A percentile compares a stretch with the other conserved stretches of the same genome.
phyloP scores from a whole-genome alignment of 2,329 filamentous ascomycete genomes.

The Torrubiella hemipterigena region DNA sequence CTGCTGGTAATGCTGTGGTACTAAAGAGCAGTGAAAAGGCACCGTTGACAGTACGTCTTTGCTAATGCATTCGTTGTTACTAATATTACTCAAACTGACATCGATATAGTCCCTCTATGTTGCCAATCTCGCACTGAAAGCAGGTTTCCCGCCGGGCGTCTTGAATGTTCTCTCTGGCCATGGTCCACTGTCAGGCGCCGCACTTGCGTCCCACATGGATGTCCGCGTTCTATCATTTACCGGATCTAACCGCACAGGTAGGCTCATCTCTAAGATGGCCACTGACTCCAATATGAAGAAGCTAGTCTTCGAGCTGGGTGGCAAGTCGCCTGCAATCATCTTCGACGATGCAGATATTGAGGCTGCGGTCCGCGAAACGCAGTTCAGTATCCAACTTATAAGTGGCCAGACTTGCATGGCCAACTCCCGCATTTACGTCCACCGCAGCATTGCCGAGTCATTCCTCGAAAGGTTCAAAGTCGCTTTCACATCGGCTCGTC shows the following conservation, averaged over 20 bases:
- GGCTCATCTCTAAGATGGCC: conserved; percentile 56
- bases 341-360: conserved; percentile 53
- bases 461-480: conserved; percentile 49
- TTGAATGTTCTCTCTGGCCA: conserved; percentile 8
- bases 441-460: conserved; percentile 33
- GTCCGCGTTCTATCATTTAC: conserved; percentile 8
- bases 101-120: conserved; percentile 1
- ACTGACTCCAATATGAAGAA: conserved; percentile 43
- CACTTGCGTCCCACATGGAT: conserved; percentile 7
- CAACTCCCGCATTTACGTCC: conserved; percentile 45
- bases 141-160: conserved; percentile 10
- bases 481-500: conserved; percentile 26
- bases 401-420: conserved; percentile 50
- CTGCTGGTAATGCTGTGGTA: conserved; percentile 36
- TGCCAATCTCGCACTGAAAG: conserved; percentile 8
- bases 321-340: conserved; percentile 42
- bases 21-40: conserved; percentile 43
- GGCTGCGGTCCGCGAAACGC: conserved; percentile 43
- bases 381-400: conserved; percentile 34
- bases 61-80: background rate
- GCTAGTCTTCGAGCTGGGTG: conserved; percentile 44
- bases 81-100: background rate
- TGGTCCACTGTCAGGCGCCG: conserved; percentile 1
- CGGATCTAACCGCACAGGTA: conserved; percentile 53
- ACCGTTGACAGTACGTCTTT: conserved; percentile 27